Percentiles rank a stretch among this genome's conserved stretches.
These are phyloP conservation scores for Tylopilus cervinicoccineus DNA, from an alignment of 768 basidiomycete species.

Conservation along the genomic window DNA sequence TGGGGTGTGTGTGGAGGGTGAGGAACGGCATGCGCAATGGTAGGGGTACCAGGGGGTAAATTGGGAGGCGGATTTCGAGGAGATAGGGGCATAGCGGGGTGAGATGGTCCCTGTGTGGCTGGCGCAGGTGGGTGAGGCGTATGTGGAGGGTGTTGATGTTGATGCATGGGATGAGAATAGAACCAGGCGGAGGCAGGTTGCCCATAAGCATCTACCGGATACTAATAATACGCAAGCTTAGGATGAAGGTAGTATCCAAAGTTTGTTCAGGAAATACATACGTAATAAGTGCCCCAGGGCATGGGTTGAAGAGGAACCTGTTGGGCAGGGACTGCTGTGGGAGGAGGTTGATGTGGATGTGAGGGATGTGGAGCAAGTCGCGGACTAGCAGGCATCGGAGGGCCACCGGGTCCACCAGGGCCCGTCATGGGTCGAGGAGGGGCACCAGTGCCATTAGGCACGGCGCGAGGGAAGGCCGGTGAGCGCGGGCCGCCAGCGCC, in stretches of 20 bases:
- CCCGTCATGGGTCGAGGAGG: slow-evolving; percentile 45
- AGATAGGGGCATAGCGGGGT: slow-evolving; percentile 59
- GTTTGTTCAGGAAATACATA: slow-evolving; percentile 34
- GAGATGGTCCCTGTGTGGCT: slow-evolving; percentile 40
- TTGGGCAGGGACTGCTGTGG: slow-evolving; percentile 47
- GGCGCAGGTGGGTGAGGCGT: slow-evolving; percentile 37
- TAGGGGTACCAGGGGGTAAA: slow-evolving; percentile 68
- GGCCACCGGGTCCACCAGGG: slow-evolving; percentile 51
- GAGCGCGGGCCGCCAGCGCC: slow-evolving; percentile 59
- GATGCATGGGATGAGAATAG: slow-evolving; percentile 35
- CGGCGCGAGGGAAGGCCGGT: slow-evolving; percentile 58
- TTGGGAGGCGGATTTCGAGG: slow-evolving; percentile 55
- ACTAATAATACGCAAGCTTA: slow-evolving; percentile 28
- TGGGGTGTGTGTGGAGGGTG: slow-evolving; percentile 43
- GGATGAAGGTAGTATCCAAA: neutral
- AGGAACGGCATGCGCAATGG: slow-evolving; percentile 55
- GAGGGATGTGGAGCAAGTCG: slow-evolving; percentile 51
- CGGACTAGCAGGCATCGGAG: slow-evolving; percentile 57
- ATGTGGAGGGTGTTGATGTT: slow-evolving; percentile 44
- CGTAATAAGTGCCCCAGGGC: slow-evolving; percentile 52
- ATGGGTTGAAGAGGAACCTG: slow-evolving; percentile 39
- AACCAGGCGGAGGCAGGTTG: slow-evolving; percentile 35
- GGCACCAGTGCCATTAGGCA: slow-evolving; percentile 54
- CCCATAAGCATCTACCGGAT: slow-evolving; percentile 47
- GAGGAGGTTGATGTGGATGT: slow-evolving; percentile 50